These are phyloP conservation scores for Hibiscus syriacus DNA, from an alignment of 345 rosid species.

Conservation along the genomic window DNA sequence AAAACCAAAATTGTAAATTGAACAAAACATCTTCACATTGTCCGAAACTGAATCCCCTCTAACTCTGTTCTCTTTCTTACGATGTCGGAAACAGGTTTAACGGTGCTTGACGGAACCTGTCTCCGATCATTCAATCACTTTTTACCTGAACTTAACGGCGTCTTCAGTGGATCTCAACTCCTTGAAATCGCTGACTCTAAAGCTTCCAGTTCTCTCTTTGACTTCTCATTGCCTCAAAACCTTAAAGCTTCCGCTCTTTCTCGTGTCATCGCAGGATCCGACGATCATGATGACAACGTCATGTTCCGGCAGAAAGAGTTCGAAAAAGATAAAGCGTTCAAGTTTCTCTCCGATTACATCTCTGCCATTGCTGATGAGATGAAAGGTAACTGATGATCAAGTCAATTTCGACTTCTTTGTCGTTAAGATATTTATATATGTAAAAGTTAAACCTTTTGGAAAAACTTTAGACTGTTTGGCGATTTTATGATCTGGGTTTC, in stretches of 20 bases:
- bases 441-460: not conserved
- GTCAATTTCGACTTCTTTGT: not conserved
- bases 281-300: constrained; percentile 16
- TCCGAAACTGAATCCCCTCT: not conserved
- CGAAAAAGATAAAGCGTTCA: constrained; percentile 27
- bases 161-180: constrained; percentile 51
- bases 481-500: constrained; percentile 3
- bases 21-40: not conserved
- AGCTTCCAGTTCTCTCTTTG: constrained; percentile 42
- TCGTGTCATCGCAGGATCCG: constrained; percentile 23
- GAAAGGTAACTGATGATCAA: constrained; percentile 34
- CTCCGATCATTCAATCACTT: constrained; percentile 46
- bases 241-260: constrained; percentile 47
- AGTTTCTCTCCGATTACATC: constrained; percentile 38
- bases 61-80: constrained; percentile 6
- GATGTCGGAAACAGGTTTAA: constrained; percentile 62
- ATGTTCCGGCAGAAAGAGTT: constrained; percentile 34
- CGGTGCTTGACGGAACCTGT: constrained; percentile 54
- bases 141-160: constrained; percentile 24
- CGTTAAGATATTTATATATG: not conserved
- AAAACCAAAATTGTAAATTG: too few relatives aligned
- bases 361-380: constrained; percentile 57
- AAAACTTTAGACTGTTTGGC: not conserved
- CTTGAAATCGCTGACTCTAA: constrained; percentile 52
- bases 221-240: constrained; percentile 52